Evolutionary conservation across 1,139 yeast genomes (phyloP).

Genomic region (Saccharomycopsis hybrid): DNA sequence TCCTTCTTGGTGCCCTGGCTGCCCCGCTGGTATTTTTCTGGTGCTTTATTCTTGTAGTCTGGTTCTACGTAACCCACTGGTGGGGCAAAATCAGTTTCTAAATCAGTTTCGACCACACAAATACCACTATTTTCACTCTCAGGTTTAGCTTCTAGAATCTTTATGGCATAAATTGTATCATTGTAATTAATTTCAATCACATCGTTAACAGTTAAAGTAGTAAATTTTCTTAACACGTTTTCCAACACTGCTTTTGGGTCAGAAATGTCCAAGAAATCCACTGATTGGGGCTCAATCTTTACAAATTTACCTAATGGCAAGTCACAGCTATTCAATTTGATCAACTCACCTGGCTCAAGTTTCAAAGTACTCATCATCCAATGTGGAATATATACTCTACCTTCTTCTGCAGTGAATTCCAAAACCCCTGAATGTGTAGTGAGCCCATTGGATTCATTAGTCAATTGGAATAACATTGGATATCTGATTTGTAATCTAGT

Average conservation of each 20-base stretch:
- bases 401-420: slow-evolving; percentile 97
- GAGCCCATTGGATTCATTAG: slow-evolving; percentile 49
- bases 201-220: slow-evolving; percentile 82
- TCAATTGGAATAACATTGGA: slow-evolving; percentile 87
- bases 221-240: slow-evolving; percentile 80
- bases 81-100: slow-evolving; percentile 96
- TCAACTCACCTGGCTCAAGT: slow-evolving; percentile 69
- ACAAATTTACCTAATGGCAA: slow-evolving; percentile 84
- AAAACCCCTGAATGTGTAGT: slow-evolving; percentile 88
- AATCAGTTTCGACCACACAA: slow-evolving; percentile 94
- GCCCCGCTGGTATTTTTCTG: slow-evolving; percentile 22
- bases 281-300: slow-evolving; percentile 91
- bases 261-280: slow-evolving; percentile 83
- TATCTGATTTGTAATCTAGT: slow-evolving; percentile 86
- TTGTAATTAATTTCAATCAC: slow-evolving; percentile 83
- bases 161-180: slow-evolving; percentile 69
- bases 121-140: slow-evolving; percentile 57
- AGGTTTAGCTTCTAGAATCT: slow-evolving; percentile 85
- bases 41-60: slow-evolving; percentile 37
- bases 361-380: slow-evolving; percentile 90
- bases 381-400: slow-evolving; percentile 87
- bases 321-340: slow-evolving; percentile 66
- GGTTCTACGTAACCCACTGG: slow-evolving; percentile 98
- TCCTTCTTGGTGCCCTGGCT: background rate
- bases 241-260: slow-evolving; percentile 97